Evolutionary conservation across 2,329 filamentous ascomycete species (phyloP).

Genomic region (Penicillium sp.): DNA sequence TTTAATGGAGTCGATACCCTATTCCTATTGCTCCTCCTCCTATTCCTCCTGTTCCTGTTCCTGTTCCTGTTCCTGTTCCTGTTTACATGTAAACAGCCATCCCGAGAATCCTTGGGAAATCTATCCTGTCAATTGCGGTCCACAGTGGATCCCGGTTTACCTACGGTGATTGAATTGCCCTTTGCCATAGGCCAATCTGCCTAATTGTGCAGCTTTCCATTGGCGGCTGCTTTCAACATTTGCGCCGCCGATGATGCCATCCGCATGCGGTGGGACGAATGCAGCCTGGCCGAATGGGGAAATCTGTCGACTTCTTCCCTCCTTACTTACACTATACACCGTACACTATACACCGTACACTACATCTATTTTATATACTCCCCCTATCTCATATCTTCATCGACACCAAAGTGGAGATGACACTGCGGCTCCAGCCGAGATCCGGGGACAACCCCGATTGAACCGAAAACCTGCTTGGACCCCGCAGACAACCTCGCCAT

Average conservation of each 20-base stretch:
- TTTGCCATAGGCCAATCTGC: too few species aligned
- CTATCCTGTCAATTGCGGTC: too few species aligned
- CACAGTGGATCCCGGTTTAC: too few species aligned
- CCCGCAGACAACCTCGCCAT: neutral
- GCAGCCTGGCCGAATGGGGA: too few species aligned
- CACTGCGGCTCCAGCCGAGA: slow-evolving; percentile 18
- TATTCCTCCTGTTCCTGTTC: too few species aligned
- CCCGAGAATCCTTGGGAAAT: too few species aligned
- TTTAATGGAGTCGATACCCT: too few species aligned
- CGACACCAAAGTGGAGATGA: neutral
- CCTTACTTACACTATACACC: neutral
- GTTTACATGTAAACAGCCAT: too few species aligned
- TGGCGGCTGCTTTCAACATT: slow-evolving; percentile 22
- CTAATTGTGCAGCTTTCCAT: slow-evolving; percentile 5
- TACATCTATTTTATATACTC: too few species aligned
- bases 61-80: too few species aligned
- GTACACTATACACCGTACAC: neutral
- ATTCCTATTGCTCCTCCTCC: too few species aligned
- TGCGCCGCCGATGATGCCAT: slow-evolving; percentile 19
- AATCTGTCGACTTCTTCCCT: neutral
- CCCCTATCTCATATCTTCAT: neutral
- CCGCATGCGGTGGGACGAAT: slow-evolving; percentile 3
- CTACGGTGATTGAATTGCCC: too few species aligned
- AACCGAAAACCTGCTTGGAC: slow-evolving; percentile 8
- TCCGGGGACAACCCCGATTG: slow-evolving; percentile 12